phyloP scores from a whole-genome alignment of 371 early-diverging fungal genomes.

The Conidiobolus incongruus region DNA sequence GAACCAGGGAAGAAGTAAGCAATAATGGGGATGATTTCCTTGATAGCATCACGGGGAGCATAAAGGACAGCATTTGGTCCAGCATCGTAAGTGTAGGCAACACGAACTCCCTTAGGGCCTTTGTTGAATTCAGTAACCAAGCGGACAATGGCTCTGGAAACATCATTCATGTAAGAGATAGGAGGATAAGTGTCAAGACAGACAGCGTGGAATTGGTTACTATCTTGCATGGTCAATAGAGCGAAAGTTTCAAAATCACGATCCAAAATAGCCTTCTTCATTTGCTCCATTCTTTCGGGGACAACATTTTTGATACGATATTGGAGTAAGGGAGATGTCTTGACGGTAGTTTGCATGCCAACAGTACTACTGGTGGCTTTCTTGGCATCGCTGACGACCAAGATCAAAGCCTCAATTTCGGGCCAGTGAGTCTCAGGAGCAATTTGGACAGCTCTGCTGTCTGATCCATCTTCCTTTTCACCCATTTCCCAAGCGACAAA shows the following conservation, averaged over 20 bases:
- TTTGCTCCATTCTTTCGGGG: constrained; percentile 65
- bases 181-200: constrained; percentile 87
- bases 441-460: constrained; percentile 77
- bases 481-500: constrained; percentile 96
- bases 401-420: constrained; percentile 79
- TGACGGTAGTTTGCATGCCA: constrained; percentile 94
- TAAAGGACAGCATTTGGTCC: constrained; percentile 98
- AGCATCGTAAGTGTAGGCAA: constrained; percentile 88
- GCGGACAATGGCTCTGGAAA: constrained; percentile 69
- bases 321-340: constrained; percentile 67
- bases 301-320: constrained; percentile 65
- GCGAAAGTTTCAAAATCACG: constrained; percentile 83
- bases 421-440: constrained; percentile 87
- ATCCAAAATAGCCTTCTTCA: constrained; percentile 60
- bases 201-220: constrained; percentile 97
- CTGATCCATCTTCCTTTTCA: constrained; percentile 42
- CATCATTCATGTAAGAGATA: constrained; percentile 87
- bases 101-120: constrained; percentile 29
- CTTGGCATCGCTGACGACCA: constrained; percentile 77
- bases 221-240: constrained; percentile 89
- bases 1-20: constrained; percentile 62
- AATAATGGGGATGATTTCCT: constrained; percentile 59
- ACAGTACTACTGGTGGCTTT: constrained; percentile 82
- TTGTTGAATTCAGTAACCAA: constrained; percentile 70
- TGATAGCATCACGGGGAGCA: constrained; percentile 49